These are phyloP conservation scores for Thelonectria blattea DNA, from an alignment of 2,329 filamentous ascomycete species.

Conservation along the genomic window DNA sequence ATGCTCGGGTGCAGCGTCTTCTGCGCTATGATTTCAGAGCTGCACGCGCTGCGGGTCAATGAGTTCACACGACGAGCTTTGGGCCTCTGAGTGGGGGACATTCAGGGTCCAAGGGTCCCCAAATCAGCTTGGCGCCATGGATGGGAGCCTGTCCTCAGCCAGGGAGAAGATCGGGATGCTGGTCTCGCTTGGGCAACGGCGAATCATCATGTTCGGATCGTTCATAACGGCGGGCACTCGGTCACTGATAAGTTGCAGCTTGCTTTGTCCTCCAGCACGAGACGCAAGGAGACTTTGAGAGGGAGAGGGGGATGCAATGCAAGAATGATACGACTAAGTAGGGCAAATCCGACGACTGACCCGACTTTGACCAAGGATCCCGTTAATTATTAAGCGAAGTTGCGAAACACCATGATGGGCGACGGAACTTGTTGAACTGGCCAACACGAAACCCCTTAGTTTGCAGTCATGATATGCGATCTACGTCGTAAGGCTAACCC, in stretches of 20 bases:
- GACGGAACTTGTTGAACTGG: too few relatives aligned
- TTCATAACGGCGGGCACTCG: background rate
- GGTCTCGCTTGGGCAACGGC: background rate
- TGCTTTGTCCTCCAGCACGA: background rate
- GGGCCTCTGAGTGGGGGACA: constrained; percentile 3
- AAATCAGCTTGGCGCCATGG: constrained; percentile 14
- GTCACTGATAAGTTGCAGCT: background rate
- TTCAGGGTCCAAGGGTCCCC: constrained; percentile 7
- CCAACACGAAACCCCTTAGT: background rate
- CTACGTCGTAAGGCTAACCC: background rate
- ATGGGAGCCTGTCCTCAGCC: background rate
- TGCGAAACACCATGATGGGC: background rate
- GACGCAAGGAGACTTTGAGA: background rate
- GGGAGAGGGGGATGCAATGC: background rate
- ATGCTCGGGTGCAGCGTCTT: constrained; percentile 2
- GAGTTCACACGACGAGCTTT: constrained; percentile 1
- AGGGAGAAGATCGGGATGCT: background rate
- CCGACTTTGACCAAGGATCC: background rate
- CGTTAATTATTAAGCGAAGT: background rate
- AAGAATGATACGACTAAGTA: background rate
- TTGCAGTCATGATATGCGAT: background rate
- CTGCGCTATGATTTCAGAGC: constrained; percentile 7
- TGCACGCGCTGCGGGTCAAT: constrained; percentile 6
- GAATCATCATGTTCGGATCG: constrained; percentile 2
- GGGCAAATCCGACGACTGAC: background rate